phyloP scores from a whole-genome alignment of 1,139 yeast species.

The Suhomyces chickasaworum region DNA sequence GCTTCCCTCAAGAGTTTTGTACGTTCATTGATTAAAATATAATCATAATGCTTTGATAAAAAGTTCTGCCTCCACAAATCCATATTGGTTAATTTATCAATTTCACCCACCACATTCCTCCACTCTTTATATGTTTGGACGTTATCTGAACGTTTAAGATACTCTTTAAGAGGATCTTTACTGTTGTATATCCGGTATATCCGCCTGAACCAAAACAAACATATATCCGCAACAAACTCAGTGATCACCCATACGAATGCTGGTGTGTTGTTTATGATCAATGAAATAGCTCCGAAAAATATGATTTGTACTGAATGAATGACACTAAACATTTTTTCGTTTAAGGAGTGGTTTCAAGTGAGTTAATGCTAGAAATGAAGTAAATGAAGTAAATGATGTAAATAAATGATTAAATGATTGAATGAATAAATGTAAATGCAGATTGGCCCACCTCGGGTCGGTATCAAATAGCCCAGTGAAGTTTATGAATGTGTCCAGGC shows the following conservation, averaged over 20 bases:
- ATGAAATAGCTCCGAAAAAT: background rate
- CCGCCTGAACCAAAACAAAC: slow-evolving; percentile 58
- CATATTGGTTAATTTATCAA: slow-evolving; percentile 68
- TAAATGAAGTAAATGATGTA: too few species aligned
- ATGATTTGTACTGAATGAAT: slow-evolving; percentile 2
- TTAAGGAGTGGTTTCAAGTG: background rate
- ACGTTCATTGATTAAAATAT: slow-evolving; percentile 75
- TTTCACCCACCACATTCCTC: slow-evolving; percentile 57
- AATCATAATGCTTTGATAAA: slow-evolving; percentile 80
- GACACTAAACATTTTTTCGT: background rate
- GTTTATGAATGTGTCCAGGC: too few species aligned
- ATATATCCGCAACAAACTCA: slow-evolving; percentile 61
- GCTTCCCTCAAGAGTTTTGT: slow-evolving; percentile 65
- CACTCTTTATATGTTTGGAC: slow-evolving; percentile 60
- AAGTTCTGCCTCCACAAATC: slow-evolving; percentile 88
- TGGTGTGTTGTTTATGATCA: slow-evolving; percentile 53
- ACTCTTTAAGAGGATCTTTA: slow-evolving; percentile 44
- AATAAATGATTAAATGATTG: too few species aligned
- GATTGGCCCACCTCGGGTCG: background rate
- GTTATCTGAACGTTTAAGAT: slow-evolving; percentile 40
- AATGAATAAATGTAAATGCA: background rate
- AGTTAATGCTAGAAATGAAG: background rate
- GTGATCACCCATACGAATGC: slow-evolving; percentile 60
- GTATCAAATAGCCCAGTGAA: too few species aligned
- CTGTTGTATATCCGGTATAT: slow-evolving; percentile 40